Base-by-base conservation (phyloP, 495 filamentous ascomycete genomes). In the Clohesyomyces aquaticus region DNA sequence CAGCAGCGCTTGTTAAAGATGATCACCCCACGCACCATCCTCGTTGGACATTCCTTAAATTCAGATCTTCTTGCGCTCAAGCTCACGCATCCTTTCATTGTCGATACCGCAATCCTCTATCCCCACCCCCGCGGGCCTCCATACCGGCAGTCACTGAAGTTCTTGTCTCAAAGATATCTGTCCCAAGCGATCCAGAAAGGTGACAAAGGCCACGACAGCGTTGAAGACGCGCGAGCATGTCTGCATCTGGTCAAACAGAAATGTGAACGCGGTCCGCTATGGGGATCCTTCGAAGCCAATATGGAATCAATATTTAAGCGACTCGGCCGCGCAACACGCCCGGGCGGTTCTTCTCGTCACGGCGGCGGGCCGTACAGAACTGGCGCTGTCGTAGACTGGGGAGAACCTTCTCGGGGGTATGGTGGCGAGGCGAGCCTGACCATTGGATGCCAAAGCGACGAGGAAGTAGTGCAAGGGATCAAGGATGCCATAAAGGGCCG, bases 191-290 rank as follows among this genome's bases (percentile, higher is more conserved):
- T 98, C 61, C 94, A 98, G 71, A 90, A 87, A 53, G 80, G 85
- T 56, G 79, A 79, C 26, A 82, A 77, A 18, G 94, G 94, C 9
- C 94, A 98, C 70, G 87, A 97, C 79, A 91, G 89, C 26, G 82
- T 96, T 68, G 95, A 98, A 76, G 94, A 98, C 72, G 90, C 94
- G 14, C 84, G 81, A 46, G 91, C 94, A 2, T 93, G 90, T 58
- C 83, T 98, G 16, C 95, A 98, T 66, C 85, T 98, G 1, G 85
- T 96, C 10, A 96, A 93, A 72, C 85, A 90, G 73, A 98, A 98
- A 74, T 96, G 95, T 72, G 91, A 97, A 69, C 91, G 89, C 69
- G 94, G 95, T 42, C 86, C 86, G 49, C 75, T 77, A 29, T 98
- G 92, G 87, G 94, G 91, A 9, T 88, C 86, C 0, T 83, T 81